A percentile compares a stretch with the other conserved stretches of the same genome.
Conservation (phyloP, 1,284 basidiomycete species). For the Moesziomyces aphidis region DNA sequence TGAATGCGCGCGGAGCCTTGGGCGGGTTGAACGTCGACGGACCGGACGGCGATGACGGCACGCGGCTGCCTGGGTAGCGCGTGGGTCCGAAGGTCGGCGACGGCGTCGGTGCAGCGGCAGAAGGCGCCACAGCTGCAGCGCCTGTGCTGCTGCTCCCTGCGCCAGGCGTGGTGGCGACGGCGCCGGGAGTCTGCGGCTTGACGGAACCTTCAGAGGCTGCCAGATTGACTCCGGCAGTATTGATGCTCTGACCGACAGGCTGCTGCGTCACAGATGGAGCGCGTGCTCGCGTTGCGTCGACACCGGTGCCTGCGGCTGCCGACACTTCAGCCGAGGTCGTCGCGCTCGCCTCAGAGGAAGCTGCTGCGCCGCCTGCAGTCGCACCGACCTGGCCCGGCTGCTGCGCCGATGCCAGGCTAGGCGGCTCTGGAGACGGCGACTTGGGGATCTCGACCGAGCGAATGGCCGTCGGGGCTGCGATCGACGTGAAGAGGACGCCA, state of each 20-base stretch:
- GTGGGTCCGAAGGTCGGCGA: slow-evolving; percentile 32
- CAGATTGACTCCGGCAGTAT: neutral
- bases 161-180: slow-evolving; percentile 5
- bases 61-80: slow-evolving; percentile 9
- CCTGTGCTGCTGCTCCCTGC: slow-evolving; percentile 1
- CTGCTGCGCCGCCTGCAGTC: neutral
- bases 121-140: neutral
- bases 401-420: neutral
- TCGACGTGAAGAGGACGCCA: slow-evolving; percentile 42
- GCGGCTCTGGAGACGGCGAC: slow-evolving; percentile 53
- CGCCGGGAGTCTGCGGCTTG: slow-evolving; percentile 7
- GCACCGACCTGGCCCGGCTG: slow-evolving; percentile 1
- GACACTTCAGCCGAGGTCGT: slow-evolving; percentile 3
- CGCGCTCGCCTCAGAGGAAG: neutral
- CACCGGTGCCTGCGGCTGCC: slow-evolving; percentile 2
- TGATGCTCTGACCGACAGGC: slow-evolving; percentile 3
- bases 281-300: slow-evolving; percentile 21
- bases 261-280: slow-evolving; percentile 16
- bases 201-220: slow-evolving; percentile 15
- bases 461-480: slow-evolving; percentile 50
- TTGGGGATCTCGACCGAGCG: slow-evolving; percentile 59
- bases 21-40: slow-evolving; percentile 37
- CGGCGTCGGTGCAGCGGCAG: slow-evolving; percentile 11
- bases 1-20: slow-evolving; percentile 42
- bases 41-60: slow-evolving; percentile 32